Conservation (phyloP, 2,329 filamentous ascomycete genomes). For the Pseudomassariella vexata region DNA sequence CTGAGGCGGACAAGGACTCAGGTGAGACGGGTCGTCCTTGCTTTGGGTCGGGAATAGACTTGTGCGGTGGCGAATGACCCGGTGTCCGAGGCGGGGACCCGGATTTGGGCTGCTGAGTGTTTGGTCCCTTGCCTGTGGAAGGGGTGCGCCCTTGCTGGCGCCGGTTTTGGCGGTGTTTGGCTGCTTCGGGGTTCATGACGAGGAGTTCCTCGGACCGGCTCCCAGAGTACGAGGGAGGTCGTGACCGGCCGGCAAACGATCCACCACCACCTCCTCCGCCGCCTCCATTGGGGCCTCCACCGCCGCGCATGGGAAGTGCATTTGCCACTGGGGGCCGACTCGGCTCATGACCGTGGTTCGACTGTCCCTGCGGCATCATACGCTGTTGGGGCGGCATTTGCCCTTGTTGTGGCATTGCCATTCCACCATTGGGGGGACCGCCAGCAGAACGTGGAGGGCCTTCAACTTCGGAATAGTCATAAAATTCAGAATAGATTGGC, state of each 20-base stretch:
- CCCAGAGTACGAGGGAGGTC: conserved; percentile 22
- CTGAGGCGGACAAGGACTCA: conserved; percentile 7
- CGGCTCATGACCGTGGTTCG: conserved; percentile 10
- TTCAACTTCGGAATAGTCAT: conserved; percentile 24
- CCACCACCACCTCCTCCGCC: conserved; percentile 2
- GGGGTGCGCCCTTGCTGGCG: conserved; percentile 19
- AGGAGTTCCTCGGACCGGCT: conserved; percentile 25
- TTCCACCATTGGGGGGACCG: conserved; percentile 9
- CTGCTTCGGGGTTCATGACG: conserved; percentile 13
- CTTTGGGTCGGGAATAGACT: conserved; percentile 2
- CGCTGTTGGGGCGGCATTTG: conserved; percentile 15
- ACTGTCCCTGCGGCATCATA: conserved; percentile 6
- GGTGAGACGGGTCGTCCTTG: conserved; percentile 4
- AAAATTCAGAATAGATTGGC: conserved; percentile 26
- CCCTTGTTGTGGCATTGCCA: conserved; percentile 10
- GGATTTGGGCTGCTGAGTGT: too few species aligned
- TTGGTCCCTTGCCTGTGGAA: conserved; percentile 7
- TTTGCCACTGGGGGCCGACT: conserved; percentile 23
- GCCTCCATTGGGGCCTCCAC: conserved; percentile 1
- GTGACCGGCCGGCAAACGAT: conserved; percentile 9
- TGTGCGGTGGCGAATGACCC: not conserved
- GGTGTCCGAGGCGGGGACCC: conserved; percentile 17
- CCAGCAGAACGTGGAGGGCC: conserved; percentile 9
- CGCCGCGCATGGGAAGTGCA: conserved; percentile 12
- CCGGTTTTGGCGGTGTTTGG: conserved; percentile 10